Conservation (phyloP, 83 land plant genomes). For the Larix sibirica region DNA sequence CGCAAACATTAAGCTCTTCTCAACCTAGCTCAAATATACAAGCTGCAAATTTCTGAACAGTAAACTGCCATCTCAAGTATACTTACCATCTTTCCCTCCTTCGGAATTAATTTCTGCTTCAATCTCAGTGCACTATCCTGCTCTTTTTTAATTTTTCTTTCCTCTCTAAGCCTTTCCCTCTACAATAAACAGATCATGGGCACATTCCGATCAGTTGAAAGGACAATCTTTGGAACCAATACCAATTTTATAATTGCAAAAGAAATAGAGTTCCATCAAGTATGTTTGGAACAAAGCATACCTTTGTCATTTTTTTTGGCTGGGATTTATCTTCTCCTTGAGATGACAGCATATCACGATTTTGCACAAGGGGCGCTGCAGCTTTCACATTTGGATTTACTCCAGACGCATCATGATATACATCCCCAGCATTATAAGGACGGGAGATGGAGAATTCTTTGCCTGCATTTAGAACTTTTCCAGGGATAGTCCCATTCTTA, state of each 20-base stretch:
- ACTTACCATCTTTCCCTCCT: slow-evolving; percentile 9
- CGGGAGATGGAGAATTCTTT: background rate
- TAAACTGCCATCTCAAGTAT: background rate
- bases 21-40: background rate
- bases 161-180: slow-evolving; percentile 5
- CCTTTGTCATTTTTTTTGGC: slow-evolving; percentile 12
- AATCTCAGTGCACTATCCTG: background rate
- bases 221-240: background rate
- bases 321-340: slow-evolving; percentile 6
- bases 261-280: background rate
- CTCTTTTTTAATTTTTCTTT: slow-evolving; percentile 12
- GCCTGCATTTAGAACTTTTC: background rate
- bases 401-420: slow-evolving; percentile 1
- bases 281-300: background rate
- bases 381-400: background rate
- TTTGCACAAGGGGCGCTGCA: background rate
- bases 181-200: background rate
- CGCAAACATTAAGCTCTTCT: background rate
- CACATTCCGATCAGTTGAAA: background rate
- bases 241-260: background rate
- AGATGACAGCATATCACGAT: background rate
- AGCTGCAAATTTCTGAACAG: no score
- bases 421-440: slow-evolving; percentile 1
- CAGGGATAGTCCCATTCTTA: slow-evolving; percentile 9
- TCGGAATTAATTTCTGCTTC: background rate